Conservation (phyloP, 1,139 yeast species). For the Yamadazyma spencermartinsiae region DNA sequence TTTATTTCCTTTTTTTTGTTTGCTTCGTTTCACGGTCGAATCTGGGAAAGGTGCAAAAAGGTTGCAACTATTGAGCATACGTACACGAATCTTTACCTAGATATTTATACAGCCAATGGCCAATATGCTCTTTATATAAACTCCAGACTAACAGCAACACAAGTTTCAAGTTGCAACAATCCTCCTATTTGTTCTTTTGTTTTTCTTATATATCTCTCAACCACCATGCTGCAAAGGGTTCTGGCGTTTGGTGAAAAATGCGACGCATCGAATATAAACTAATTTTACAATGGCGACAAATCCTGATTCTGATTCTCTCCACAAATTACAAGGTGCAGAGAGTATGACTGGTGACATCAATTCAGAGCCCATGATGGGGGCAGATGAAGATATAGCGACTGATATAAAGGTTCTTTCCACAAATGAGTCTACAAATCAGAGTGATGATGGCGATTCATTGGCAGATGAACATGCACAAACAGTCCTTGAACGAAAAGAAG, state of each 20-base stretch:
- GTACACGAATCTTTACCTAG: not conserved
- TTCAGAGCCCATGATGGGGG: slow-evolving; percentile 11
- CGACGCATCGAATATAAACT: not conserved
- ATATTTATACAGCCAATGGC: too few species aligned
- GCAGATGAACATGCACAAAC: not conserved
- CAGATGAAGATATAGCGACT: not conserved
- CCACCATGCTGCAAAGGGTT: not conserved
- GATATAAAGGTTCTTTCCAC: too few species aligned
- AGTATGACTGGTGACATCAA: slow-evolving; percentile 2
- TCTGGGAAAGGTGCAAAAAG: not conserved
- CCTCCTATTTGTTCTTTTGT: too few species aligned
- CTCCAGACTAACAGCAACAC: too few species aligned
- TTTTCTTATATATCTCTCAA: too few species aligned
- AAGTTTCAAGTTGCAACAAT: too few species aligned
- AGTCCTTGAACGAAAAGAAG: not conserved
- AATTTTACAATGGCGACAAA: not conserved
- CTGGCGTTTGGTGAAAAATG: not conserved
- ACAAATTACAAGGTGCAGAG: not conserved
- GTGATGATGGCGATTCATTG: not conserved
- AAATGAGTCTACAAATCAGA: not conserved
- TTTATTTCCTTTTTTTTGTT: too few species aligned
- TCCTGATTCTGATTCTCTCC: not conserved
- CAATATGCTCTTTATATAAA: too few species aligned
- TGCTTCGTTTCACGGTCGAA: not conserved
- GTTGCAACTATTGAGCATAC: not conserved